Percentiles rank a stretch among this genome's conserved stretches.
Evolutionary conservation across 2,329 filamentous ascomycete species (phyloP).

Genomic region (Xylariaceae sp.): DNA sequence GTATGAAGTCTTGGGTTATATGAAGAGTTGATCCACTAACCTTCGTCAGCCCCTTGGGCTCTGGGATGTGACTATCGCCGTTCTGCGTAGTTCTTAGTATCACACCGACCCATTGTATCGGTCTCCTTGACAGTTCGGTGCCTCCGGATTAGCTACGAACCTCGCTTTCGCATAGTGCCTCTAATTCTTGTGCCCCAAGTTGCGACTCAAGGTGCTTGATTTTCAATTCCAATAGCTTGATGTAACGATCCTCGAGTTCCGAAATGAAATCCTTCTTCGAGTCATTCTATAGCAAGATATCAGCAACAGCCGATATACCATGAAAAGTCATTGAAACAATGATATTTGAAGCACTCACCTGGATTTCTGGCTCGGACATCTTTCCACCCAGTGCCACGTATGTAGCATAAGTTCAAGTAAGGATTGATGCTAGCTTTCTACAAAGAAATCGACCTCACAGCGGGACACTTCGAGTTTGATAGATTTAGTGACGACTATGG

Average conservation of each 20-base stretch:
- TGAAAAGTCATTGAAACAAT: not conserved
- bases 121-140: not conserved
- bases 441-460: not conserved
- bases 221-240: conserved; percentile 4
- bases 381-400: not conserved
- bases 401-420: too few relatives aligned
- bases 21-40: not conserved
- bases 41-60: not conserved
- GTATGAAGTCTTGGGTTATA: not conserved
- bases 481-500: too few relatives aligned
- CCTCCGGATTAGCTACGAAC: not conserved
- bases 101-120: not conserved
- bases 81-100: not conserved
- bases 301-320: not conserved
- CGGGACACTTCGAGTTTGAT: not conserved
- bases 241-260: conserved; percentile 3
- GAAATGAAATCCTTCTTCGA: conserved; percentile 3
- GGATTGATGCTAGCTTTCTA: not conserved
- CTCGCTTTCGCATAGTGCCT: not conserved
- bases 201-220: conserved; percentile 4
- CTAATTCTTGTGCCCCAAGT: not conserved
- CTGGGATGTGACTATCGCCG: not conserved
- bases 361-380: not conserved
- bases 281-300: not conserved
- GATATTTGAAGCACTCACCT: not conserved